These are phyloP conservation scores for Arthrobotrys conoides DNA, from an alignment of 2,329 filamentous ascomycete genomes.

Conservation along the genomic window DNA sequence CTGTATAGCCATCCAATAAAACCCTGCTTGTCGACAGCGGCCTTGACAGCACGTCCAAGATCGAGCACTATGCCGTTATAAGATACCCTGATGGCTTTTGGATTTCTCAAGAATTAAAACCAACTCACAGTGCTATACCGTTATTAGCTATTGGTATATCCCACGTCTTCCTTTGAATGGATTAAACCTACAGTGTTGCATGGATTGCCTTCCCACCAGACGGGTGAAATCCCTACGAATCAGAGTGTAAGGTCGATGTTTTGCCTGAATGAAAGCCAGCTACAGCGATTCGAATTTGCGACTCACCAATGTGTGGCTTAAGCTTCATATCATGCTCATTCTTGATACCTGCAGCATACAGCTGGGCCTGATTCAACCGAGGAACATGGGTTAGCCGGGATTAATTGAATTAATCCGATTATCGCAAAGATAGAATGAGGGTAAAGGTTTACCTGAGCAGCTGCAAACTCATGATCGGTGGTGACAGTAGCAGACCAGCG, in stretches of 20 bases:
- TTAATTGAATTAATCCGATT: constrained; percentile 20
- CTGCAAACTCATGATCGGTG: constrained; percentile 88
- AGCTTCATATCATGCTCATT: constrained; percentile 88
- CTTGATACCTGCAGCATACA: constrained; percentile 92
- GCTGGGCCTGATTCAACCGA: constrained; percentile 79
- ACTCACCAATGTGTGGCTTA: constrained; percentile 84
- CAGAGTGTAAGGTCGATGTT: constrained; percentile 29
- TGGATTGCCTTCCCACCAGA: constrained; percentile 98
- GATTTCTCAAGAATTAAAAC: background rate
- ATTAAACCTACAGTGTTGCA: constrained; percentile 79
- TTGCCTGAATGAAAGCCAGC: background rate
- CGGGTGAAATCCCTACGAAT: constrained; percentile 75
- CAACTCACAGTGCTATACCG: constrained; percentile 70
- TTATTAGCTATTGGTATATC: constrained; percentile 50
- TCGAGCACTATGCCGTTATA: constrained; percentile 76
- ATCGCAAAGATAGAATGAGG: background rate
- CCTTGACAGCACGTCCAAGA: constrained; percentile 88
- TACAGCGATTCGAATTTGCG: constrained; percentile 9
- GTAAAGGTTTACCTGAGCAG: constrained; percentile 77
- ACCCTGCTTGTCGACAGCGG: constrained; percentile 81
- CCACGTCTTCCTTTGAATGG: background rate
- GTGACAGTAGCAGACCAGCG: constrained; percentile 88
- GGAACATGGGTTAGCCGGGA: constrained; percentile 40
- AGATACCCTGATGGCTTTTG: constrained; percentile 32
- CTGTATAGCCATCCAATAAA: constrained; percentile 98